Evolutionary conservation across 148 eudicot genomes (phyloP).

Genomic region (Rhododendron henanense): DNA sequence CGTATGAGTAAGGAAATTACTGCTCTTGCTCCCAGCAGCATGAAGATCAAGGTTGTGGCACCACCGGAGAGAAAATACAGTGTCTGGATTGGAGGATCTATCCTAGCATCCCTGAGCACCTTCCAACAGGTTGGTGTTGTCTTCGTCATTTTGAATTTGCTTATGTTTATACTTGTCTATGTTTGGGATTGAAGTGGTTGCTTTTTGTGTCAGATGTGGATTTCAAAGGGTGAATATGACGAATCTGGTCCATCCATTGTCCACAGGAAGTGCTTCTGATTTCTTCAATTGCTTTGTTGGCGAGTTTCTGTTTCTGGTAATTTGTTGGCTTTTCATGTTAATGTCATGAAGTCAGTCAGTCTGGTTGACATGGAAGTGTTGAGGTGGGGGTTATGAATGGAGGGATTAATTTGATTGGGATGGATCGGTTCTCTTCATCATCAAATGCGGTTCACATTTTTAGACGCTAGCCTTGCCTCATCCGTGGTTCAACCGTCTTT

Average conservation of each 20-base stretch:
- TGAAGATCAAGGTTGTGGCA: constrained; percentile 42
- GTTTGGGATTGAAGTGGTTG: background rate
- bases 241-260: constrained; percentile 40
- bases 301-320: constrained; percentile 8
- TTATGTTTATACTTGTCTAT: background rate
- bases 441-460: background rate
- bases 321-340: constrained; percentile 15
- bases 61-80: constrained; percentile 47
- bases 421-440: background rate
- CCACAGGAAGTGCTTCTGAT: constrained; percentile 37
- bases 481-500: constrained; percentile 5
- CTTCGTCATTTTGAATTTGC: background rate
- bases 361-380: constrained; percentile 8
- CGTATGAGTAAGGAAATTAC: constrained; percentile 39
- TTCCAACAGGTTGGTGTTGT: constrained; percentile 24
- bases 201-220: constrained; percentile 25
- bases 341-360: constrained; percentile 14
- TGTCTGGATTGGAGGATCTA: constrained; percentile 44
- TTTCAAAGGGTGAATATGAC: constrained; percentile 29
- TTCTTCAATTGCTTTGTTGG: constrained; percentile 12
- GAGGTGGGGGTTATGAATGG: constrained; percentile 6
- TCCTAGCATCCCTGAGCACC: constrained; percentile 40
- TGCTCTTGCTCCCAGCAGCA: constrained; percentile 37
- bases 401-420: constrained; percentile 9
- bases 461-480: constrained; percentile 8